Conservation (phyloP, 106 monocot species). For the Allium fistulosum region DNA sequence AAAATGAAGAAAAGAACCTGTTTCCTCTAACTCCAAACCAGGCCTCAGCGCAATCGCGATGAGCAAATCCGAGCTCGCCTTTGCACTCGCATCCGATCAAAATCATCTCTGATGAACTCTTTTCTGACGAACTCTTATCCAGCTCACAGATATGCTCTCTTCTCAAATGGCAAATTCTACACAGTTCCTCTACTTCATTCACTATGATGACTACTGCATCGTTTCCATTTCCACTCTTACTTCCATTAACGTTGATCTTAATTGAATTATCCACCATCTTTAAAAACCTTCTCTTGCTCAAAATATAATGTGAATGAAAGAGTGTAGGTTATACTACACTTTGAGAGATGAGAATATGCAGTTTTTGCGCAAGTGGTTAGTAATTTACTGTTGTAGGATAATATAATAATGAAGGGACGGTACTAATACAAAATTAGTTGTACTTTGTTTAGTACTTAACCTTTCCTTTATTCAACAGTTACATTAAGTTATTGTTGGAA, state of each 20-base stretch:
- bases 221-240: not conserved
- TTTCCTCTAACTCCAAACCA: conserved; percentile 38
- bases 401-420: too few species aligned
- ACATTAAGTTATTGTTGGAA: too few species aligned
- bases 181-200: conserved; percentile 11
- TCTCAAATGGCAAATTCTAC: conserved; percentile 45
- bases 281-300: not conserved
- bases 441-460: too few species aligned
- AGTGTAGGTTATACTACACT: not conserved
- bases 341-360: too few species aligned
- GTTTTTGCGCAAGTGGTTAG: too few species aligned
- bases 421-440: too few species aligned
- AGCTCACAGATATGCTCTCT: not conserved
- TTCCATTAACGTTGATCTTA: not conserved
- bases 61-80: conserved; percentile 33
- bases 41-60: conserved; percentile 42
- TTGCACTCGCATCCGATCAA: conserved; percentile 50
- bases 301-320: not conserved
- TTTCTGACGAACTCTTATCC: not conserved
- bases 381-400: too few species aligned
- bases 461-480: too few species aligned
- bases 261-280: not conserved
- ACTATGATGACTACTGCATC: not conserved
- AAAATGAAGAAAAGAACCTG: conserved; percentile 12
- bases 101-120: conserved; percentile 18